Base-by-base conservation (phyloP, 768 basidiomycete genomes). In the Asterophora lycoperdoides region DNA sequence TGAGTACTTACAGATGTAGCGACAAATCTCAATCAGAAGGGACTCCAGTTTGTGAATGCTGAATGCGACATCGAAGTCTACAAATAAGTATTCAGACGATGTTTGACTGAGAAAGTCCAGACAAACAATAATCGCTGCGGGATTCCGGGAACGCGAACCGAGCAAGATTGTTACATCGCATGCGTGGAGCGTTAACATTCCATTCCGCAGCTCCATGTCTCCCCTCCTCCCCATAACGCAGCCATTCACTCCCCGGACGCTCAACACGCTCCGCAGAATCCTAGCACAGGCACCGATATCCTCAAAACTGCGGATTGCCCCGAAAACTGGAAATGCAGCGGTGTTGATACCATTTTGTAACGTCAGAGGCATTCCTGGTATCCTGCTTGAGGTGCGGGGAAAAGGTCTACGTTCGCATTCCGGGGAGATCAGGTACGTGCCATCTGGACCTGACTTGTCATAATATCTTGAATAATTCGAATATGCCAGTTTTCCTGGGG, bases 331-430 rank as follows among this genome's bases (percentile, higher is more conserved):
- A 30, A 75, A 80, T 56, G 89, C 89, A 8, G 84, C 85, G 3
- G 83, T 91, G 19, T 68, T 90, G 43, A 78, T 91, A 54, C 86
- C 87, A 0, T 69, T 90, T 43, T 90, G 88, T 66, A 90, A 91
- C 58, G 82, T 90, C 15, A 68, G 75, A 28, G 72, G 74, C 43
- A 68, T 70, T 11, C 84, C 89, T 0, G 82, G 86, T 6, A 75
- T 92, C 15, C 61, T 91, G 40, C 73, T 89, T 13, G 84, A 90
- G 63, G 78, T 90, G 28, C 74, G 89, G 55, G 79, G 79, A 13
- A 79, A 80, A 57, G 65, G 77, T 34, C 65, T 85, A 43, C 72
- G 86, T 56, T 75, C 72, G 26, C 89, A 90, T 64, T 83, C 87
- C 0, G 88, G 89, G n/a, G 86, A 90, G 71, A 80, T 90, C 29